phyloP scores from a whole-genome alignment of 345 rosid genomes.

The Eutrema heterophyllum region DNA sequence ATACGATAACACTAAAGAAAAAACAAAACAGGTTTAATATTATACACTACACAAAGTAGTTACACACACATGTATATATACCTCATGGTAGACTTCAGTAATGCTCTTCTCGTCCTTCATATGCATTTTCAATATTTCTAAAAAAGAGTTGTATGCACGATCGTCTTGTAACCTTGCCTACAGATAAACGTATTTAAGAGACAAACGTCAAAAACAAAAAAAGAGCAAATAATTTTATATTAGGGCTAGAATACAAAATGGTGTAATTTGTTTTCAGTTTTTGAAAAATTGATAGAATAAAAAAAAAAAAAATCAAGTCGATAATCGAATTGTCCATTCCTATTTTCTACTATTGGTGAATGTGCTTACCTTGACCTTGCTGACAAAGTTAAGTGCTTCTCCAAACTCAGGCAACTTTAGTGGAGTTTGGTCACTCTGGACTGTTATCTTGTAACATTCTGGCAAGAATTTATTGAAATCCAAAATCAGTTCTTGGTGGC shows the following conservation, averaged over 20 bases:
- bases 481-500: conserved; percentile 62
- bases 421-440: neutral
- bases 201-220: neutral
- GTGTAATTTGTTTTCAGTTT: neutral
- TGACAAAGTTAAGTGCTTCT: conserved; percentile 68
- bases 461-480: conserved; percentile 87
- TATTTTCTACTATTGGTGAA: neutral
- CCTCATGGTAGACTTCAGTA: neutral
- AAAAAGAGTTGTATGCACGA: neutral
- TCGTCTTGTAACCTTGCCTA: neutral
- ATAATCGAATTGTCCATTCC: neutral
- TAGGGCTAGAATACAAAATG: no score
- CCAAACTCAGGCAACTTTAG: conserved; percentile 39
- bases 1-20: neutral
- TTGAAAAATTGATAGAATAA: neutral
- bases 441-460: conserved; percentile 65
- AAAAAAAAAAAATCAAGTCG: neutral
- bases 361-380: conserved; percentile 59
- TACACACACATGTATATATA: neutral
- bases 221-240: neutral
- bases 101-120: neutral
- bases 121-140: neutral
- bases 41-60: neutral
- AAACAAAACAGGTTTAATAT: neutral
- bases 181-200: neutral